These are phyloP conservation scores for Begonia masoniana DNA, from an alignment of 306 rosid species.

Conservation along the genomic window DNA sequence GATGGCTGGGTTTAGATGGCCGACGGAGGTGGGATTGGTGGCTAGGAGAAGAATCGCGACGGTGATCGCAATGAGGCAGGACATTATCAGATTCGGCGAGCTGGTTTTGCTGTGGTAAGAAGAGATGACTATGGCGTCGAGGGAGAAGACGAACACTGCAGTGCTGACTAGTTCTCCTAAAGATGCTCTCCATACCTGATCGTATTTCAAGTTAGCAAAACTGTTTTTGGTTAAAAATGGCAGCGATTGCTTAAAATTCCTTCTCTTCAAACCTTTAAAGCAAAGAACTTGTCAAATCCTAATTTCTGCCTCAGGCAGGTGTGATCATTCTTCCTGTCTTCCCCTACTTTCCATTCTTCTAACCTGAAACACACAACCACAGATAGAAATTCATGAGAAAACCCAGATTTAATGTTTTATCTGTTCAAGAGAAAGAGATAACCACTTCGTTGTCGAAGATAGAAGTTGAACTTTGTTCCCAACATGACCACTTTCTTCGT, in stretches of 20 bases:
- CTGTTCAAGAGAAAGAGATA: neutral
- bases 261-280: conserved; percentile 9
- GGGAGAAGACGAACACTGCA: conserved; percentile 20
- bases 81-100: conserved; percentile 21
- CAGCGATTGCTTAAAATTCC: no score
- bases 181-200: conserved; percentile 29
- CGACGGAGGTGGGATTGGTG: conserved; percentile 21
- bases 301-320: conserved; percentile 12
- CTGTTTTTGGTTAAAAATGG: no score
- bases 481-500: conserved; percentile 4
- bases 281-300: conserved; percentile 22
- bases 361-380: conserved; percentile 11
- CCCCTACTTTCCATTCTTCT: conserved; percentile 10
- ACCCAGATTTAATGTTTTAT: no score
- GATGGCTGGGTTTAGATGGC: conserved; percentile 26
- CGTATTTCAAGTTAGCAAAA: no score
- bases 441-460: conserved; percentile 4
- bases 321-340: conserved; percentile 9
- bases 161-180: conserved; percentile 24
- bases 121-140: conserved; percentile 29
- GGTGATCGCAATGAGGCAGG: conserved; percentile 14
- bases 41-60: conserved; percentile 18
- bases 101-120: conserved; percentile 16
- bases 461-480: conserved; percentile 17
- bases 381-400: neutral